phyloP scores from a whole-genome alignment of 257 asterid species.

The Cinchona pubescens region DNA sequence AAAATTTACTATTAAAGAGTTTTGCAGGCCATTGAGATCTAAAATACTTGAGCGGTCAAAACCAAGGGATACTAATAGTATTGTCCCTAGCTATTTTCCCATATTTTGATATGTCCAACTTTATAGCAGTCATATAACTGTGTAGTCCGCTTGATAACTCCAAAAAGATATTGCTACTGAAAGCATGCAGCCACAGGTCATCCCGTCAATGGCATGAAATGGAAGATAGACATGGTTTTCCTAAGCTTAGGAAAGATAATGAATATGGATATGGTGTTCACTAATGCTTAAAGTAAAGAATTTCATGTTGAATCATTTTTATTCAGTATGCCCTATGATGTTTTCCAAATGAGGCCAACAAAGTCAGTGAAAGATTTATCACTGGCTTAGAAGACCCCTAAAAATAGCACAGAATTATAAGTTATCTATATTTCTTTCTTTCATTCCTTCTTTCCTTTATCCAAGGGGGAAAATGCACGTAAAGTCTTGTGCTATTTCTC shows the following conservation, averaged over 20 bases:
- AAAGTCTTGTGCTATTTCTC: not conserved
- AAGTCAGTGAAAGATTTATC: too few species aligned
- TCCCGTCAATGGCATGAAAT: not conserved
- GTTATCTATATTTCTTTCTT: not conserved
- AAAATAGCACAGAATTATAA: not conserved
- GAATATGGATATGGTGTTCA: too few species aligned
- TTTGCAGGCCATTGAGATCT: not conserved
- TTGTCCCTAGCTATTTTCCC: not conserved
- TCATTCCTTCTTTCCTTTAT: not conserved
- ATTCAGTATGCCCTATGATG: too few species aligned
- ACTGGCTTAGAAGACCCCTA: too few species aligned
- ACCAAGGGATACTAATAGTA: not conserved
- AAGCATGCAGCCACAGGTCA: not conserved
- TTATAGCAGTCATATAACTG: not conserved
- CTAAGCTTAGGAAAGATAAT: too few species aligned
- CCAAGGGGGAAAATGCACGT: too few species aligned
- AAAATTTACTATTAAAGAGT: too few species aligned
- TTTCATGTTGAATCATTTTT: too few species aligned
- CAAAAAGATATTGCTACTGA: too few species aligned
- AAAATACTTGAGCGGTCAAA: not conserved
- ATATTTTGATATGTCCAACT: not conserved
- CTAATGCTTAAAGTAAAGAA: too few species aligned
- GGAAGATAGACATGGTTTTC: not conserved
- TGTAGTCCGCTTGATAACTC: not conserved
- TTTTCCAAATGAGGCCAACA: too few species aligned